Evolutionary conservation across 441 rosid genomes (phyloP).

Genomic region (Corymbia calophylla): DNA sequence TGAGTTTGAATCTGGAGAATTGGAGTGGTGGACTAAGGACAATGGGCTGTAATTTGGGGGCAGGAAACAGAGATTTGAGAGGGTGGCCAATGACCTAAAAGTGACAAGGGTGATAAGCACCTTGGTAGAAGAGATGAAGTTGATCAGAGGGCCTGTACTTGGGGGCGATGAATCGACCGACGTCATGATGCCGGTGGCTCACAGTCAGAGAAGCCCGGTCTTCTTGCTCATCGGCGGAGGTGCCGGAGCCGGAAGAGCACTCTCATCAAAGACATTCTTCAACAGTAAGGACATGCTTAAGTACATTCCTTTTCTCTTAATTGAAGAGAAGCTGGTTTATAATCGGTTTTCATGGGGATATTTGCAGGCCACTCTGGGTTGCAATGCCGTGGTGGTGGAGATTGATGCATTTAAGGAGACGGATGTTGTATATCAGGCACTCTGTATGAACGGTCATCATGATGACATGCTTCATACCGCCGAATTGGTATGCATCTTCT

Average conservation of each 20-base stretch:
- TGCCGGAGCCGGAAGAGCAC: slow-evolving; percentile 95
- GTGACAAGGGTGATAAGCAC: slow-evolving; percentile 58
- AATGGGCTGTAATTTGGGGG: background rate
- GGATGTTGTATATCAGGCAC: slow-evolving; percentile 71
- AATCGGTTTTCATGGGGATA: background rate
- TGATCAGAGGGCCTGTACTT: slow-evolving; percentile 12
- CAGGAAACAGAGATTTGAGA: slow-evolving; percentile 77
- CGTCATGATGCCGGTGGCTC: slow-evolving; percentile 73
- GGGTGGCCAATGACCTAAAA: slow-evolving; percentile 47
- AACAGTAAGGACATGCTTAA: slow-evolving; percentile 31
- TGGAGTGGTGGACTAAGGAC: background rate
- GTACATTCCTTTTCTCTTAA: background rate
- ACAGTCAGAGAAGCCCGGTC: slow-evolving; percentile 65
- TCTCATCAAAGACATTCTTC: slow-evolving; percentile 62
- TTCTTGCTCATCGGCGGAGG: slow-evolving; percentile 96
- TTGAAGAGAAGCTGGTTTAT: background rate
- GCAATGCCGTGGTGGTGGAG: slow-evolving; percentile 66
- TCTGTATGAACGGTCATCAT: slow-evolving; percentile 68
- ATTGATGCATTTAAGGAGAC: slow-evolving; percentile 94
- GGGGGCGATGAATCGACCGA: slow-evolving; percentile 18
- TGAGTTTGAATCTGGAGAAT: background rate
- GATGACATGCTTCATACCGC: slow-evolving; percentile 83
- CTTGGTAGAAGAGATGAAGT: slow-evolving; percentile 74
- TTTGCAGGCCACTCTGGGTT: slow-evolving; percentile 67
- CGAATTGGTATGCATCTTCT: slow-evolving; percentile 44